These are phyloP conservation scores for Barnettozyma botsteinii DNA, from an alignment of 805 yeast genomes.

Conservation along the genomic window DNA sequence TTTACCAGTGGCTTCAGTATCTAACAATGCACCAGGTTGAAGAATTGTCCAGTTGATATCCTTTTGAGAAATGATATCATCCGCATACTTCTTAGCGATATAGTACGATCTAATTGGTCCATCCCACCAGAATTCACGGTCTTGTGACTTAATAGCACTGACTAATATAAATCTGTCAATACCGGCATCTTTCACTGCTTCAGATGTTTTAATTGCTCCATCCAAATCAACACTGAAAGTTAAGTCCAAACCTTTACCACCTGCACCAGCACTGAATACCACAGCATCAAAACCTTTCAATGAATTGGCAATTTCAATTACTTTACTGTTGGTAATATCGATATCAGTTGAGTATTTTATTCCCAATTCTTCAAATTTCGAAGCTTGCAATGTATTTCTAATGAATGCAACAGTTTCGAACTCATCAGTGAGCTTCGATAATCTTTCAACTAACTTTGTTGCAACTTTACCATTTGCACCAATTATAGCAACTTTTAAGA, in stretches of 20 bases:
- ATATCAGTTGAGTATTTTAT: conserved; percentile 33
- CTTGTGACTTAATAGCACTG: conserved; percentile 51
- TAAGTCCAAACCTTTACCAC: conserved; percentile 43
- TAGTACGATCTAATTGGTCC: conserved; percentile 42
- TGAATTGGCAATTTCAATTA: conserved; percentile 30
- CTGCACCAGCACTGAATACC: conserved; percentile 59
- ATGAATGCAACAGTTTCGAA: conserved; percentile 40
- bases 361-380: conserved; percentile 33
- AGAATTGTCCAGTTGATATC: conserved; percentile 46
- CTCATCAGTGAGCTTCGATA: conserved; percentile 24
- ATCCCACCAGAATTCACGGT: conserved; percentile 39
- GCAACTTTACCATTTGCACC: conserved; percentile 67
- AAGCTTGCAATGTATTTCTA: conserved; percentile 40
- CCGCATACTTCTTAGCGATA: conserved; percentile 60
- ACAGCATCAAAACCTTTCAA: conserved; percentile 48
- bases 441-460: conserved; percentile 35
- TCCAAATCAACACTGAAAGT: conserved; percentile 54
- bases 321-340: conserved; percentile 33
- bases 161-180: conserved; percentile 45
- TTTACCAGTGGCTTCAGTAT: conserved; percentile 39
- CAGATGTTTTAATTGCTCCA: conserved; percentile 52
- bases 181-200: conserved; percentile 42
- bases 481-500: conserved; percentile 37
- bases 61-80: conserved; percentile 36
- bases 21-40: conserved; percentile 44